Evolutionary conservation across 495 filamentous ascomycete genomes (phyloP).

Genomic region (Tuber melanosporum): DNA sequence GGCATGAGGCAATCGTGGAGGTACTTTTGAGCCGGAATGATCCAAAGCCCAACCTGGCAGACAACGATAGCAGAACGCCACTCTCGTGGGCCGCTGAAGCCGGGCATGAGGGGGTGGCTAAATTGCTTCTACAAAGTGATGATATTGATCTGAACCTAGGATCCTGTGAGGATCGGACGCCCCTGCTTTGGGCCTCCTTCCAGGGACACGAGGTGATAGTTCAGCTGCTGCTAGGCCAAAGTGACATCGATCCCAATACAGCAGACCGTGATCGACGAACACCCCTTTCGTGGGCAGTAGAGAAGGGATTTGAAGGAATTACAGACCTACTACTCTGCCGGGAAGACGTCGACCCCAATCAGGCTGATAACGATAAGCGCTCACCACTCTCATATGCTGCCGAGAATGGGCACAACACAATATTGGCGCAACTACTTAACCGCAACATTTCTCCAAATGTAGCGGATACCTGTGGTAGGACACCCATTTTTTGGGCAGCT

Average conservation of each 20-base stretch:
- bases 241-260: background rate
- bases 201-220: conserved; percentile 34
- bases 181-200: conserved; percentile 25
- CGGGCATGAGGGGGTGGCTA: conserved; percentile 10
- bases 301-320: background rate
- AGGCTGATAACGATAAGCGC: background rate
- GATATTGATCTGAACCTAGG: conserved; percentile 21
- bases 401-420: background rate
- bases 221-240: conserved; percentile 20
- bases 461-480: background rate
- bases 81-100: conserved; percentile 8
- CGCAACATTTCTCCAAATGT: background rate
- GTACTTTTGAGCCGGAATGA: background rate
- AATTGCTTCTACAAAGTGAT: conserved; percentile 7
- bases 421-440: background rate
- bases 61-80: conserved; percentile 8
- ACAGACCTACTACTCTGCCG: background rate
- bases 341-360: background rate
- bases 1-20: conserved; percentile 11
- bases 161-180: conserved; percentile 15
- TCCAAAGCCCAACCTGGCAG: background rate
- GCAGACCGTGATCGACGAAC: background rate
- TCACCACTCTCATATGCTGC: background rate
- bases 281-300: background rate
- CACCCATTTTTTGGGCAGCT: background rate